Conservation (phyloP, 176 grass and related monocot genomes). For the Oryza longistaminata region DNA sequence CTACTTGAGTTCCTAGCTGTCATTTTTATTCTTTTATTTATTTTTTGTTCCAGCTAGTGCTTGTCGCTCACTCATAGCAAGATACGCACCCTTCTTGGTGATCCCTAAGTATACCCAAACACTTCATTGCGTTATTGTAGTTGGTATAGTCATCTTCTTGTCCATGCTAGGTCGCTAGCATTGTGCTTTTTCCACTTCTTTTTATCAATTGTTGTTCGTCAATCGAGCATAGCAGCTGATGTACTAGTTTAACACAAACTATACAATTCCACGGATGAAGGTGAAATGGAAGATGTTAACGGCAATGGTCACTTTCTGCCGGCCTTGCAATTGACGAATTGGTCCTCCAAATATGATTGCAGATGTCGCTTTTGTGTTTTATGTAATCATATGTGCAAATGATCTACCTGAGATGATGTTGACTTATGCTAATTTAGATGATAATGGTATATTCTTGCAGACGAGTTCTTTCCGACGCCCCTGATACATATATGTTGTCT, state of each 20-base stretch:
- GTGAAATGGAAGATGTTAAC: neutral
- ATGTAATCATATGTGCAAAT: neutral
- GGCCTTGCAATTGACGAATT: slow-evolving; percentile 22
- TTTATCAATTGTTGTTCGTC: neutral
- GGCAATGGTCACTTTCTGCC: slow-evolving; percentile 22
- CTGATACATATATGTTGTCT: neutral
- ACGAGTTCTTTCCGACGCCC: neutral
- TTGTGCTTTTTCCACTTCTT: neutral
- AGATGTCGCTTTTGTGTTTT: neutral
- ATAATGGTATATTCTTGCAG: neutral
- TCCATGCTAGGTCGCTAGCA: neutral
- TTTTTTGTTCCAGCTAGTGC: slow-evolving; percentile 18
- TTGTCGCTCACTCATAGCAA: slow-evolving; percentile 31
- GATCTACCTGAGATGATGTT: neutral
- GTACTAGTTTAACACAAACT: neutral
- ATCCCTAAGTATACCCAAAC: neutral
- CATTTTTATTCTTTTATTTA: neutral
- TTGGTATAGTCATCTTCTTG: slow-evolving; percentile 30
- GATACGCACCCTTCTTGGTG: slow-evolving; percentile 1
- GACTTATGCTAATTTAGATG: neutral
- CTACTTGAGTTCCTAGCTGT: slow-evolving; percentile 14
- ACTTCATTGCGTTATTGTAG: slow-evolving; percentile 1
- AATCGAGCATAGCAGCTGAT: neutral
- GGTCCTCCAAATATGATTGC: neutral
- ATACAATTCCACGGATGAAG: neutral